Percentiles rank a stretch among this genome's conserved stretches.
Conservation (phyloP, 306 rosid genomes). For the Mimosa pudica region DNA sequence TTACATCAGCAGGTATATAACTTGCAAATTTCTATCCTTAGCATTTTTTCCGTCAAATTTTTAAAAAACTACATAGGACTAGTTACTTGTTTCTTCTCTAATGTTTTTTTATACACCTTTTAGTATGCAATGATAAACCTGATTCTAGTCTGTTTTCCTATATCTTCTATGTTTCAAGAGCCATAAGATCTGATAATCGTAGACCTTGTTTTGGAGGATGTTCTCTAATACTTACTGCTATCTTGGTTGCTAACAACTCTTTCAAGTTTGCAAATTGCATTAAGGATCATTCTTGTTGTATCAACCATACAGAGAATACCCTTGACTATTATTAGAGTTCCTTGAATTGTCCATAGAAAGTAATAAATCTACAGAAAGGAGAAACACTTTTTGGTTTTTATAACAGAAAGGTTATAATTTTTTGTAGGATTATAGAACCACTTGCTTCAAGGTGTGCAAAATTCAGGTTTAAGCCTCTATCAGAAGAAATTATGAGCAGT, state of each 20-base stretch:
- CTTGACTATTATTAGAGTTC: constrained; percentile 9
- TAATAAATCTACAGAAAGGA: constrained; percentile 17
- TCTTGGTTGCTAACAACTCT: neutral
- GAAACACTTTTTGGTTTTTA: constrained; percentile 20
- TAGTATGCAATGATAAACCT: constrained; percentile 10
- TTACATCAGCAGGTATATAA: constrained; percentile 84
- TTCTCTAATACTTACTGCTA: neutral
- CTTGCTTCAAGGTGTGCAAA: constrained; percentile 98
- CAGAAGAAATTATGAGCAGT: constrained; percentile 80
- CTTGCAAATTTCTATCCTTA: constrained; percentile 1
- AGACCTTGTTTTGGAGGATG: neutral
- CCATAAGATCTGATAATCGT: neutral
- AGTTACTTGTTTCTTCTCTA: neutral
- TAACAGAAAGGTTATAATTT: constrained; percentile 21
- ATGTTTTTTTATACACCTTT: neutral
- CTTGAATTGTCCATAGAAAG: constrained; percentile 11
- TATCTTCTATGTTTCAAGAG: constrained; percentile 5
- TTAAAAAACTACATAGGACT: constrained; percentile 10
- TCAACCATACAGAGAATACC: neutral
- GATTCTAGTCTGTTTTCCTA: constrained; percentile 5
- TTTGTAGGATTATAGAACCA: constrained; percentile 89
- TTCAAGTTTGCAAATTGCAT: neutral
- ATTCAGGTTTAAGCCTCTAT: constrained; percentile 96
- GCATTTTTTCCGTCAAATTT: constrained; percentile 1
- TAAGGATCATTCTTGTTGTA: neutral